Evolutionary conservation across 2,329 filamentous ascomycete species (phyloP).

Genomic region (Fusarium equiseti): DNA sequence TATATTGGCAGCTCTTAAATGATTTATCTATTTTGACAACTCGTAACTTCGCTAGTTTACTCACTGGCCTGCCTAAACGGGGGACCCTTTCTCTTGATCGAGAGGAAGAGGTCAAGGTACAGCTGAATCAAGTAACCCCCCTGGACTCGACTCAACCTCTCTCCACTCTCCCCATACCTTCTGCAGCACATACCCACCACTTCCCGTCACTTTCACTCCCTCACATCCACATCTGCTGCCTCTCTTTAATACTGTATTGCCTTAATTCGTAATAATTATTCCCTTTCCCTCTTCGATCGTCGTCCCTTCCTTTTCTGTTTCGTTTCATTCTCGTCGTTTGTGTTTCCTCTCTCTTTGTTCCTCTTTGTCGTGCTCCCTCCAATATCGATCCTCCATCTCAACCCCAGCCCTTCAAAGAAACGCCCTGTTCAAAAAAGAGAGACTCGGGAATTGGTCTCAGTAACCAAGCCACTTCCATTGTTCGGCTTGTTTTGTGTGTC

Average conservation of each 20-base stretch:
- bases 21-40: slow-evolving; percentile 19
- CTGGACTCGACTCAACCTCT: slow-evolving; percentile 25
- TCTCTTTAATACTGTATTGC: slow-evolving; percentile 25
- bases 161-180: slow-evolving; percentile 30
- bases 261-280: slow-evolving; percentile 41
- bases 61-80: slow-evolving; percentile 27
- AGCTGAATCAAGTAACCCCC: slow-evolving; percentile 24
- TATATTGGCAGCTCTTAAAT: neutral
- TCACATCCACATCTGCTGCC: slow-evolving; percentile 4
- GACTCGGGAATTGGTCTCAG: slow-evolving; percentile 27
- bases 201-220: slow-evolving; percentile 26
- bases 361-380: slow-evolving; percentile 22
- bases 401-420: slow-evolving; percentile 10
- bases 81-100: slow-evolving; percentile 19
- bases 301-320: slow-evolving; percentile 14
- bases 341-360: slow-evolving; percentile 15
- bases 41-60: slow-evolving; percentile 1
- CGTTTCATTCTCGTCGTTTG: slow-evolving; percentile 24
- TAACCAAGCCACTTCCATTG: slow-evolving; percentile 39
- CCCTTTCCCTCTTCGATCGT: slow-evolving; percentile 23
- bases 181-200: slow-evolving; percentile 14
- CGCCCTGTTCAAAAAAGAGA: slow-evolving; percentile 34
- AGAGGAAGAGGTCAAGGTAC: neutral
- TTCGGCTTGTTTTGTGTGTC: slow-evolving; percentile 28
- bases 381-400: slow-evolving; percentile 22